phyloP scores from a whole-genome alignment of 2,329 filamentous ascomycete species.

The Phoma herbarum region DNA sequence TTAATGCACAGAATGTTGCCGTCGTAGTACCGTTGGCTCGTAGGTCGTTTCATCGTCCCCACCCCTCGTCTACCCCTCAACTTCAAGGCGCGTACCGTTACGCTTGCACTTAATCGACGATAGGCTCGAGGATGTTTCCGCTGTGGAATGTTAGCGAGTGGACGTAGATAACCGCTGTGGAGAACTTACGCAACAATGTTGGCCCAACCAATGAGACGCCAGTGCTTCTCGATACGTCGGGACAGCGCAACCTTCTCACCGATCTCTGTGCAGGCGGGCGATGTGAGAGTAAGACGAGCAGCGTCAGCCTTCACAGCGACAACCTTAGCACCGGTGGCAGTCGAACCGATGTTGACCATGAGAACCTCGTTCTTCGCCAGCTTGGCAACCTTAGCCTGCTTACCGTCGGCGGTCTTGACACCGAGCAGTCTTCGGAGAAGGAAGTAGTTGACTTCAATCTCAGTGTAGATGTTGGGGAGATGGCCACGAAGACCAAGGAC shows the following conservation, averaged over 20 bases:
- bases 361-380: constrained; percentile 98
- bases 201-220: constrained; percentile 65
- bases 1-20: constrained; percentile 38
- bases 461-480: constrained; percentile 95
- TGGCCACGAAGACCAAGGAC: constrained; percentile 93
- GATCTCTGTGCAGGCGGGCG: constrained; percentile 94
- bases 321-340: constrained; percentile 96
- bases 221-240: constrained; percentile 98
- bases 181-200: constrained; percentile 54
- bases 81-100: constrained; percentile 15
- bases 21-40: constrained; percentile 26
- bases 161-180: constrained; percentile 2
- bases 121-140: constrained; percentile 51
- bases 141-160: constrained; percentile 37
- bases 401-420: constrained; percentile 97
- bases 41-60: constrained; percentile 29
- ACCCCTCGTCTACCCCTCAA: constrained; percentile 9
- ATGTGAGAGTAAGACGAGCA: constrained; percentile 91
- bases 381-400: constrained; percentile 99
- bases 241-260: constrained; percentile 97
- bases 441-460: constrained; percentile 98
- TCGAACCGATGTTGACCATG: constrained; percentile 99
- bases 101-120: constrained; percentile 35
- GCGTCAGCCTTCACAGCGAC: constrained; percentile 97
- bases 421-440: constrained; percentile 90